Evolutionary conservation across 2,329 filamentous ascomycete genomes (phyloP).

Genomic region (Hypoxylon sp.): DNA sequence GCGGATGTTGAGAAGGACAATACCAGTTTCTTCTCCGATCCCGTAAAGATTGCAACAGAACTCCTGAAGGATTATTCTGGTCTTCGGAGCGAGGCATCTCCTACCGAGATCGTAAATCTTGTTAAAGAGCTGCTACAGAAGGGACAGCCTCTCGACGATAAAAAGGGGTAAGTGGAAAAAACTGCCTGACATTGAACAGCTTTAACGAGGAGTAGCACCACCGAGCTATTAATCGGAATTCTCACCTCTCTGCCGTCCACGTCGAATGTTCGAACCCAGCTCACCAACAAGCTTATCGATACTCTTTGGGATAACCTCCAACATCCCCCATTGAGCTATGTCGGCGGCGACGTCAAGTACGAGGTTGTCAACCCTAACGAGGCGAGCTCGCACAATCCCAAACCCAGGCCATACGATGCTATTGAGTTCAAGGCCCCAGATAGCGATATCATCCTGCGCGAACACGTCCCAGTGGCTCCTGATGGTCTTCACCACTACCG

Average conservation of each 20-base stretch:
- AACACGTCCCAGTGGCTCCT: constrained; percentile 56
- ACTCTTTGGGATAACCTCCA: constrained; percentile 69
- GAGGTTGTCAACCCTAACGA: constrained; percentile 54
- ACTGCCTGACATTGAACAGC: not conserved
- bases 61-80: constrained; percentile 54
- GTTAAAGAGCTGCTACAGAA: constrained; percentile 55
- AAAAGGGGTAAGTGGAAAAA: constrained; percentile 57
- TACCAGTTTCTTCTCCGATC: constrained; percentile 53
- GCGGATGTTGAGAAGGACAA: constrained; percentile 48
- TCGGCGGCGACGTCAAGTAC: constrained; percentile 60
- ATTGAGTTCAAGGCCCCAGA: constrained; percentile 60
- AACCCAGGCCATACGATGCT: constrained; percentile 49
- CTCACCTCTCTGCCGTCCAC: constrained; percentile 57
- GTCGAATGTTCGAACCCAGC: constrained; percentile 53
- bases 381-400: constrained; percentile 53
- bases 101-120: constrained; percentile 52
- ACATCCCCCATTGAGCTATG: constrained; percentile 66
- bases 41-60: constrained; percentile 54
- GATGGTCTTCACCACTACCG: constrained; percentile 55
- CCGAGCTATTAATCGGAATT: constrained; percentile 59
- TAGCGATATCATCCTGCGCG: constrained; percentile 56
- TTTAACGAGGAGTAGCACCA: constrained; percentile 54
- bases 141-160: constrained; percentile 72
- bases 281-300: constrained; percentile 67
- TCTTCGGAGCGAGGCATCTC: constrained; percentile 50